Base-by-base conservation (phyloP, 1,284 basidiomycete species). In the Cystobasidium slooffiae region DNA sequence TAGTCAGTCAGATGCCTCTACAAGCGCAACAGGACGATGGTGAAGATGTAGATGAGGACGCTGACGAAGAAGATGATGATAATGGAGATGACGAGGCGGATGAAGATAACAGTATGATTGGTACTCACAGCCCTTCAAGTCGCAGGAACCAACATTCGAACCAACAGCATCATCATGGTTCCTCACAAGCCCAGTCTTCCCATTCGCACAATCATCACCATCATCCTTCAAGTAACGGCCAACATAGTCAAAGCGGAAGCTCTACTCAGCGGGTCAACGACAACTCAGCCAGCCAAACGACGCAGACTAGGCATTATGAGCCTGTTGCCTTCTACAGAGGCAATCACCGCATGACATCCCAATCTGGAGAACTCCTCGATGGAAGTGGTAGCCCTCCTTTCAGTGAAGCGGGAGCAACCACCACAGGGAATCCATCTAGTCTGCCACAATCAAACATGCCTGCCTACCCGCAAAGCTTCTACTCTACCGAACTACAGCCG, bases 41-140 rank as follows among this genome's bases (percentile, higher is more conserved):
- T n/a, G 52, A 44, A 24, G 66, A 22, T 44, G 52, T 8, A n/a
- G 55, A 58, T n/a, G 64, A 51, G 7, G 64, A 31, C 9, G 52
- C 31, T 24, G 66, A 59, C 6, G 53, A 46, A 43, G 66, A 58
- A 7, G 66, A 68, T n/a, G 65, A 68, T 31, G 65, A 24, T 46
- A 59, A 68, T 37, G 66, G 66, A n/a, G 66, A 68, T 44, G 66
- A 59, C 24, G 66, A 68, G 24, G 66, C 52, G 8, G 66, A 68
- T 44, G 66, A 68, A 41, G 47, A 66, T 53, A 24, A 41, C 22
- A 7, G 44, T 37, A 14, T 44, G 22, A 8, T 24, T 37, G 62
- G 31, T 2, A 37, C 22, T 47, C 6, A 16, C 20, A 22, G 64
- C 7, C 7, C 14, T 39, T 16, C 22, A 18, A 7, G 24, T 8